Base-by-base conservation (phyloP, 2,329 filamentous ascomycete species). In the Monascus ruber region DNA sequence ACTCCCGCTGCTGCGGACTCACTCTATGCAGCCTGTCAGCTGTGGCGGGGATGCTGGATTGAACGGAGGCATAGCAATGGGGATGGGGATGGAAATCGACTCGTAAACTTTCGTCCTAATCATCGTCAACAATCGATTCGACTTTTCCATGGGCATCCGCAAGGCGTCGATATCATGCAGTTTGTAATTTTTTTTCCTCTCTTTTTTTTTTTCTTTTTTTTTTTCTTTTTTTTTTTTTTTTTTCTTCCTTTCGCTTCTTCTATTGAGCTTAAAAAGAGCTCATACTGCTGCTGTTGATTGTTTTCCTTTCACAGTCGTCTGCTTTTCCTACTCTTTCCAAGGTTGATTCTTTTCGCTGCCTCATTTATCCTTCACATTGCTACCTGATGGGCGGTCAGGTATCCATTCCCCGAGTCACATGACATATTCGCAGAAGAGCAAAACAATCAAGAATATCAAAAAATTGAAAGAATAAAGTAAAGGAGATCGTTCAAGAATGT, bases 81-180 rank as follows among this genome's bases (percentile, higher is more conserved):
- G 59, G 35, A 50, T 35, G 44, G 52, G 53, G 36, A 65, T 65
- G 61, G 63, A 65, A 35, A 62, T 66, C 42, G 63, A 66, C 42
- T 49, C 52, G 27, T 63, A 51, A 52, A 17, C 17, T 17, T 17
- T 17, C 17, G 17, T 17, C 17, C 17, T 17, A 44, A 31, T 27
- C 24, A 7, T 34, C 31, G 24, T 40, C 38, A 32, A 34, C 29
- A 8, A 31, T 33, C 31, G 6, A 6, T 11, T 33, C 31, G n/a
- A 6, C 31, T 33, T 6, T 11, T 11, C 3, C n/a, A 31, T 17
- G 17, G 17, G 17, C 17, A 17, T 17, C 17, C 17, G 17, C 17
- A 17, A 17, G 17, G 11, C 29, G 29, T 31, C n/a, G 8, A 11
- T 31, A 31, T 8, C n/a, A 8, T 31, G 29, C 2, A 31, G 29